phyloP scores from a whole-genome alignment of 257 asterid genomes.

The Przewalskia tangutica region DNA sequence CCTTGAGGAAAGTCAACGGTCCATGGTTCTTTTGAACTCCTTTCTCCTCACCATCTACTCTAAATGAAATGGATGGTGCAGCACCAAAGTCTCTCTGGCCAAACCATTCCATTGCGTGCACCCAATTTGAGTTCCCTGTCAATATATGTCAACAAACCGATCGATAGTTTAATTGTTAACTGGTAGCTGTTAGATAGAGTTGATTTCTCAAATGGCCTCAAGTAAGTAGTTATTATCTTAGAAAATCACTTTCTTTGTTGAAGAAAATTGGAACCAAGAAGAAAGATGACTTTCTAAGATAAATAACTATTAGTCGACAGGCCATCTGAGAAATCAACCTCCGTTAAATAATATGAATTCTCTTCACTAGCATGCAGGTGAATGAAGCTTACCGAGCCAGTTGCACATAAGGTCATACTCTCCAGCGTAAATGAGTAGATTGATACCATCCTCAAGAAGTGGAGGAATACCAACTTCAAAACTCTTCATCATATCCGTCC shows the following conservation, averaged over 20 bases:
- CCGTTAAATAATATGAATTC: no score
- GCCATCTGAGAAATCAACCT: no score
- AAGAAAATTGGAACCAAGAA: background rate
- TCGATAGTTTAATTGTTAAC: background rate
- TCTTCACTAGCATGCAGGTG: background rate
- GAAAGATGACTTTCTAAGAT: no score
- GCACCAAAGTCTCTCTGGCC: background rate
- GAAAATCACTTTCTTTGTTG: background rate
- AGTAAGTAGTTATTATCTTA: background rate
- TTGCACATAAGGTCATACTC: slow-evolving; percentile 58
- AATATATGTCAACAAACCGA: background rate
- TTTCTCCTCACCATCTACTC: background rate
- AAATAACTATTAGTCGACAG: no score
- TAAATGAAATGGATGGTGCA: background rate
- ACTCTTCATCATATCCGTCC: slow-evolving; percentile 46
- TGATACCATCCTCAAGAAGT: slow-evolving; percentile 51
- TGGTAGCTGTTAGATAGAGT: background rate
- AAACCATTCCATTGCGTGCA: background rate
- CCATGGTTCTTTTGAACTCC: background rate
- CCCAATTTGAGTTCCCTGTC: background rate
- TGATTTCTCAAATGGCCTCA: background rate
- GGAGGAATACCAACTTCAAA: slow-evolving; percentile 48
- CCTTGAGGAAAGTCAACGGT: background rate
- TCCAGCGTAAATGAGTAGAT: slow-evolving; percentile 48
- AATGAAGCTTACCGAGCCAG: slow-evolving; percentile 2